Evolutionary conservation across 2,329 filamentous ascomycete species (phyloP), one percentile per base, ranked within the genome.

Genomic region (Teratosphaeriaceae sp.): DNA sequence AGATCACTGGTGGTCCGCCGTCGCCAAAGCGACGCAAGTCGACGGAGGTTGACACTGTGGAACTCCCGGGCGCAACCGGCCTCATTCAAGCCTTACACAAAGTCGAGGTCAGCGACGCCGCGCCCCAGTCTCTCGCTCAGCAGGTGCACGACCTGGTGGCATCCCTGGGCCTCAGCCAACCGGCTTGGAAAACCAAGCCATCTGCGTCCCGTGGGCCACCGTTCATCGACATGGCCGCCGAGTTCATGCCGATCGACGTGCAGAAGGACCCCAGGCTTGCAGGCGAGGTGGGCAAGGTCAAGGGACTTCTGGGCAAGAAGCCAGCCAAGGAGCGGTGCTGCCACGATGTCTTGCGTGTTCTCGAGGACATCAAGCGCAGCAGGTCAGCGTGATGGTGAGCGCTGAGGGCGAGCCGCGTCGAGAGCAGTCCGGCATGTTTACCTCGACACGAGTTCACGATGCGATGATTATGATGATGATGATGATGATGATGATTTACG

Each of bases 261-360:
- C 16, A 38, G 0, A 38, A 40, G 3, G 53, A 58, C 36, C 53
- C 59, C 1, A 49, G 52, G 7, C 53, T 67, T 3, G 50, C 53
- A 2, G 61, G 62, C 0, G 58, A 62, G 2, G 52, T 75, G 15
- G 72, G 68, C 19, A 56, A 66, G 42, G 65, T 71, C 2, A 46
- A 57, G 0, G 59, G 66, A 42, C 57, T 75, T 0, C 69, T 59
- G 47, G 73, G 73, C 2, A 70, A 68, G 61, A 73, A 72, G 57
- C 68, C 61, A 36, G 71, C 71, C 0, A 73, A 69, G 54, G 69
- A 75, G 45, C 64, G 66, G 47, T 68, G 70, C 55, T 72, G 72
- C n/a, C 55, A 61, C 44, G 42, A 58, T 24, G 64, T 72, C 8
- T 43, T 70, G 22, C 51, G 41, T 20, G 60, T 71, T 34, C 50